A percentile compares a stretch with the other conserved stretches of the same genome.
Conservation (phyloP, 805 yeast genomes). For the Wickerhamomyces strasburgensis region DNA sequence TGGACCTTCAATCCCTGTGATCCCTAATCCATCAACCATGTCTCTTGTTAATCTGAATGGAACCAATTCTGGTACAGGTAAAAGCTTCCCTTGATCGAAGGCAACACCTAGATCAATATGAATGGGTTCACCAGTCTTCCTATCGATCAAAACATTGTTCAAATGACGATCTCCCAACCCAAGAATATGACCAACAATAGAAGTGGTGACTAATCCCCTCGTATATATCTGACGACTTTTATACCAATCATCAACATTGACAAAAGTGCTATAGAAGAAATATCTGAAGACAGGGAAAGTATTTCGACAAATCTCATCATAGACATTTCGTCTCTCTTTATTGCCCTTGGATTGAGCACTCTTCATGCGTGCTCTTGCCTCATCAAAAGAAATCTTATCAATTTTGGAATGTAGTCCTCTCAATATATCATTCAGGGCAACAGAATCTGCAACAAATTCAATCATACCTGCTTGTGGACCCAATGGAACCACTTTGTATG, state of each 20-base stretch:
- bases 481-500: conserved; percentile 86
- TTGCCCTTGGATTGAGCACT: conserved; percentile 43
- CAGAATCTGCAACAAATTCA: conserved; percentile 80
- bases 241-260: conserved; percentile 73
- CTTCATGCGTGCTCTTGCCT: conserved; percentile 64
- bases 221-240: conserved; percentile 57
- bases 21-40: conserved; percentile 88
- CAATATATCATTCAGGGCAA: conserved; percentile 64
- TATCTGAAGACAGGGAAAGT: conserved; percentile 64
- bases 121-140: conserved; percentile 80
- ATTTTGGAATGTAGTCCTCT: conserved; percentile 51
- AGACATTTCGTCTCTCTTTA: conserved; percentile 41
- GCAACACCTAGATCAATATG: conserved; percentile 97
- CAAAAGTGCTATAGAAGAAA: conserved; percentile 66
- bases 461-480: conserved; percentile 86
- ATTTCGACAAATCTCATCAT: conserved; percentile 39
- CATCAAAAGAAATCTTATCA: conserved; percentile 44
- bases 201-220: conserved; percentile 75
- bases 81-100: conserved; percentile 83
- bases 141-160: conserved; percentile 82
- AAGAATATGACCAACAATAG: conserved; percentile 80
- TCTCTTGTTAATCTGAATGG: conserved; percentile 92
- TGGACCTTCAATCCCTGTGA: conserved; percentile 75
- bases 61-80: conserved; percentile 87
- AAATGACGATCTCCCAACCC: conserved; percentile 97